Percentiles rank a stretch among this genome's conserved stretches.
These are phyloP conservation scores for Schwanniomyces etchellsii DNA, from an alignment of 1,139 yeast species.

Conservation along the genomic window DNA sequence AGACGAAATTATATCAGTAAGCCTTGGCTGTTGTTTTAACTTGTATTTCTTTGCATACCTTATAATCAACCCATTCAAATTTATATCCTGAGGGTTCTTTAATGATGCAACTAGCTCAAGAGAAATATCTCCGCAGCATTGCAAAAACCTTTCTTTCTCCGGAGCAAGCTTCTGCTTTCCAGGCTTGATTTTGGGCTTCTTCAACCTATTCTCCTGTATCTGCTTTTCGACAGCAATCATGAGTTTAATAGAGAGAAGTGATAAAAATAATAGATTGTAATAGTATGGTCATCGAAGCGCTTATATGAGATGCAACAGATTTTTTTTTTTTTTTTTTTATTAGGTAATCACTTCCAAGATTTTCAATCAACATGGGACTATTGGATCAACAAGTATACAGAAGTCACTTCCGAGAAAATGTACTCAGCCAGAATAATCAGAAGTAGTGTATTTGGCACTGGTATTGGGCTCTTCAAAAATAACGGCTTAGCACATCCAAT, in stretches of 20 bases:
- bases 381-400: too few species aligned
- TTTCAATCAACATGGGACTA: too few species aligned
- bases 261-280: too few species aligned
- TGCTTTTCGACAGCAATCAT: slow-evolving; percentile 30
- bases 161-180: slow-evolving; percentile 63
- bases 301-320: too few species aligned
- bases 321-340: too few species aligned
- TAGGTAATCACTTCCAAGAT: too few species aligned
- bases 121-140: slow-evolving; percentile 91
- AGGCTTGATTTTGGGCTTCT: too few species aligned
- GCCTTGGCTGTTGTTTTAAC: slow-evolving; percentile 85
- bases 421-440: not conserved
- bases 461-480: not conserved
- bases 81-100: slow-evolving; percentile 71
- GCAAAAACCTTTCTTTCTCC: slow-evolving; percentile 88
- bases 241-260: too few species aligned
- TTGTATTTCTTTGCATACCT: slow-evolving; percentile 86
- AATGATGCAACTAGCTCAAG: slow-evolving; percentile 79
- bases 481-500: not conserved
- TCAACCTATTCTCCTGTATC: not conserved
- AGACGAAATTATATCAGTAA: slow-evolving; percentile 90
- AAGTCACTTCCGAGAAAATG: too few species aligned
- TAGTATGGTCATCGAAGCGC: too few species aligned
- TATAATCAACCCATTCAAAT: slow-evolving; percentile 84
- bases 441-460: not conserved